phyloP scores from a whole-genome alignment of 345 rosid species.

The Bruguiera gymnorhiza region DNA sequence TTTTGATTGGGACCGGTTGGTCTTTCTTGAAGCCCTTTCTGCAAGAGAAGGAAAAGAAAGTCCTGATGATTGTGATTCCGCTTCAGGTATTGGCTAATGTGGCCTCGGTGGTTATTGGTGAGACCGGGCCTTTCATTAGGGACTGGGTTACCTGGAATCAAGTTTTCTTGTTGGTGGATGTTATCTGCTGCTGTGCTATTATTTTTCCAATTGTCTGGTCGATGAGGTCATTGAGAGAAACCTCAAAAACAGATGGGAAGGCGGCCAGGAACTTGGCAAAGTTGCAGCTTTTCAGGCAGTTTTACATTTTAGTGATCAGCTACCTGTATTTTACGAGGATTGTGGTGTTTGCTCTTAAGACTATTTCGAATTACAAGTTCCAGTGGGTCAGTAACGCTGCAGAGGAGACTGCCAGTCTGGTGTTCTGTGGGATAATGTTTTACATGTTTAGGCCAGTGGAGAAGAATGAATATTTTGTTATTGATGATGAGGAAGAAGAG shows the following conservation, averaged over 20 bases:
- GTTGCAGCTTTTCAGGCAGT: conserved; percentile 78
- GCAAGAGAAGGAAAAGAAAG: conserved; percentile 98
- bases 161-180: conserved; percentile 81
- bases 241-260: conserved; percentile 89
- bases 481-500: conserved; percentile 92
- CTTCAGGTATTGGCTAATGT: conserved; percentile 92
- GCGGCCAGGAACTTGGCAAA: conserved; percentile 87
- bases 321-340: conserved; percentile 89
- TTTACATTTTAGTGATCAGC: conserved; percentile 85
- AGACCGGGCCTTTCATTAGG: conserved; percentile 82
- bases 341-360: conserved; percentile 80
- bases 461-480: conserved; percentile 80
- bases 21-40: conserved; percentile 88
- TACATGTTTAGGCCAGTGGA: conserved; percentile 91
- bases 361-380: conserved; percentile 80
- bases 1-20: conserved; percentile 98
- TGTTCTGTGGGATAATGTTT: conserved; percentile 73
- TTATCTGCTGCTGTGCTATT: conserved; percentile 88
- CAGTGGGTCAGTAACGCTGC: conserved; percentile 96
- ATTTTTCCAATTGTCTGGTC: conserved; percentile 99
- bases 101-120: conserved; percentile 85
- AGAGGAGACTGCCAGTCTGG: conserved; percentile 79
- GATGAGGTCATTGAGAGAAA: conserved; percentile 75
- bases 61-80: conserved; percentile 90
- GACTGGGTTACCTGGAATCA: conserved; percentile 98